phyloP scores from a whole-genome alignment of 106 monocot species.

The Iris macrosiphon region DNA sequence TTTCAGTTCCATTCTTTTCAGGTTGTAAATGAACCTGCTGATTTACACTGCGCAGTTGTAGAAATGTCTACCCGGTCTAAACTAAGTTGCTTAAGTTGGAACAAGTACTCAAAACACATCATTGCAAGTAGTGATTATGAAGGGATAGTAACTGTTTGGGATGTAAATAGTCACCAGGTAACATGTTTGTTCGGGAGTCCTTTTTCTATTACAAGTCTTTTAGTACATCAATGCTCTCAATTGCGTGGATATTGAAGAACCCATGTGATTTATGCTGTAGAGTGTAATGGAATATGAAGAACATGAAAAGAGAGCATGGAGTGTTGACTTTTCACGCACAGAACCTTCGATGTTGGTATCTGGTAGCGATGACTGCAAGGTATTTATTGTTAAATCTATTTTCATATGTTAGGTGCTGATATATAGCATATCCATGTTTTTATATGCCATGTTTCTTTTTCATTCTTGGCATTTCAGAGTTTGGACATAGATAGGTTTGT shows the following conservation, averaged over 20 bases:
- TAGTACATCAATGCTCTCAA: background rate
- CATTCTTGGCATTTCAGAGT: too few relatives aligned
- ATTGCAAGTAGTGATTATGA: conserved; percentile 98
- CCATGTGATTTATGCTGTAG: conserved; percentile 21
- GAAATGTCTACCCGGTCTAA: conserved; percentile 95
- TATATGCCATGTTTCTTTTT: too few relatives aligned
- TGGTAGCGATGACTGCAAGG: conserved; percentile 98
- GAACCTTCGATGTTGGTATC: conserved; percentile 97
- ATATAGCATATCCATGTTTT: background rate
- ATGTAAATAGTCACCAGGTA: conserved; percentile 94
- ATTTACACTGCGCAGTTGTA: conserved; percentile 85
- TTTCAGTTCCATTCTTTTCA: conserved; percentile 18
- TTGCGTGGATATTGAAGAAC: background rate
- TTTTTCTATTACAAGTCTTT: background rate
- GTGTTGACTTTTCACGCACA: conserved; percentile 95
- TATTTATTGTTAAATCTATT: conserved; percentile 10
- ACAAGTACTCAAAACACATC: conserved; percentile 89
- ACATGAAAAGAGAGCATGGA: conserved; percentile 98
- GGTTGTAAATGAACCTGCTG: conserved; percentile 93
- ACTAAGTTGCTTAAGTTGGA: conserved; percentile 99
- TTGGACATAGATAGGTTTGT: too few relatives aligned
- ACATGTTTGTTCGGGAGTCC: background rate
- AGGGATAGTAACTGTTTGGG: conserved; percentile 98
- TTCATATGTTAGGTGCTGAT: background rate
- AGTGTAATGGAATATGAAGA: conserved; percentile 99